A percentile compares a stretch with the other conserved stretches of the same genome.
These are phyloP conservation scores for Ajuga chamaepitys DNA, from an alignment of 257 asterid species.

Conservation along the genomic window DNA sequence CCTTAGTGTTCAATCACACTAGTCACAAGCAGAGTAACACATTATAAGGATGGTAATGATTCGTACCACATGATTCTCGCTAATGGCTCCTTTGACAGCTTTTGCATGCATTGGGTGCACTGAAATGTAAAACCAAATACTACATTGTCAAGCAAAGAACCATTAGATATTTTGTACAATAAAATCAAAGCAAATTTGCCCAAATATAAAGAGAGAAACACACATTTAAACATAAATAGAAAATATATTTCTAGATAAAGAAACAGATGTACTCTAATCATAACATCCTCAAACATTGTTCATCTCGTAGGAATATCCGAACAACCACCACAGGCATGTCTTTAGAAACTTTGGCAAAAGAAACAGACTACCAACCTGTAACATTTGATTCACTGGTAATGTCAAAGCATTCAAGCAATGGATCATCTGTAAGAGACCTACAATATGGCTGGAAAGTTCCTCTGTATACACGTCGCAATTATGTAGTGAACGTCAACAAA, in stretches of 20 bases:
- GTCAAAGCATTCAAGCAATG: constrained; percentile 76
- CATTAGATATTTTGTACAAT: neutral
- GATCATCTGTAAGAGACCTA: constrained; percentile 80
- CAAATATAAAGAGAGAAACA: neutral
- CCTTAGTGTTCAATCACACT: constrained; percentile 4
- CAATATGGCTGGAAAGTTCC: constrained; percentile 92
- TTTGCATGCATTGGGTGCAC: constrained; percentile 43
- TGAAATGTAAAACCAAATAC: constrained; percentile 27
- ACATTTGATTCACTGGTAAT: constrained; percentile 40
- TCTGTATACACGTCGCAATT: constrained; percentile 35
- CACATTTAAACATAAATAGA: neutral
- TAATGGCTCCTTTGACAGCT: constrained; percentile 49
- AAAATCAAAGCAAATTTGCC: neutral
- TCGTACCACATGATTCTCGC: constrained; percentile 45
- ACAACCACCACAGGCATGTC: neutral
- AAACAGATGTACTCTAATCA: neutral
- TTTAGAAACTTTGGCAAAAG: neutral
- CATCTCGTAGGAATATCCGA: neutral
- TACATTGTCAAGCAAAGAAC: constrained; percentile 11
- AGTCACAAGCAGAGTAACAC: neutral
- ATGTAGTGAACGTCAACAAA: neutral
- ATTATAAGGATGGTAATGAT: neutral
- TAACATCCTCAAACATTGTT: constrained; percentile 2
- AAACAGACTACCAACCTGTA: constrained; percentile 43
- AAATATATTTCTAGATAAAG: neutral